Base-by-base conservation (phyloP, 192 early-diverging fungal genomes). In the Coemansia sp. region DNA sequence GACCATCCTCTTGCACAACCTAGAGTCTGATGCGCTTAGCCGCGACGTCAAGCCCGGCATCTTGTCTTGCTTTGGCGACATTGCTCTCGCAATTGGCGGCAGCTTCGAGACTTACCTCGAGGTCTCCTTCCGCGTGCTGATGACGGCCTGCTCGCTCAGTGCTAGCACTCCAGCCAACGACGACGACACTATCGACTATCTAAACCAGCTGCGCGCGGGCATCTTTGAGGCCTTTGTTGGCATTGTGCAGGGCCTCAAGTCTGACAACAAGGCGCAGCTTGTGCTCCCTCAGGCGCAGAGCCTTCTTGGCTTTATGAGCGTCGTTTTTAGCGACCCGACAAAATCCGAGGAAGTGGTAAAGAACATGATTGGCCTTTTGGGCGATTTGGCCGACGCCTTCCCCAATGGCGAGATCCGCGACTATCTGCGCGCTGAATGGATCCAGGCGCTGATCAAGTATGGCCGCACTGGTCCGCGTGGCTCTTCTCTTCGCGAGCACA, bases 161-260 rank as follows among this genome's bases (percentile, higher is more conserved):
- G 86, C 89, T 12, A 79, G 70, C 38, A 69, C 61, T 28, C 45
- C 70, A 26, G 70, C 79, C 57, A 69, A 84, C 43, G 88, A 90
- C 62, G 87, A 85, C 64, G 92, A 95, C 65, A 88, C 89, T 64
- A 89, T 90, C 34, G 96, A 99, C 70, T 96, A 94, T 75, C 87
- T 91, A 21, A 91, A 89, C 64, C 73, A 87, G 55, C 85, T 97
- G 58, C 88, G 93, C 37, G 92, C 95, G 59, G 92, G 91, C 37
- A 94, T 95, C 68, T 80, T 96, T 39, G 96, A 98, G 75, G 95
- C 95, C 9, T 97, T 94, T 80, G 92, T 98, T 21, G 97, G 97
- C 38, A 98, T 99, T 59, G 86, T 89, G 0, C 95, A 98, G 68
- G 97, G 95, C 4, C 76, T 98, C 77, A 93, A 93, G 69, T 72